Evolutionary conservation across 169 alveolate species (phyloP), one percentile per base, ranked within the genome.

Genomic region (Toxoplasma gondii): DNA sequence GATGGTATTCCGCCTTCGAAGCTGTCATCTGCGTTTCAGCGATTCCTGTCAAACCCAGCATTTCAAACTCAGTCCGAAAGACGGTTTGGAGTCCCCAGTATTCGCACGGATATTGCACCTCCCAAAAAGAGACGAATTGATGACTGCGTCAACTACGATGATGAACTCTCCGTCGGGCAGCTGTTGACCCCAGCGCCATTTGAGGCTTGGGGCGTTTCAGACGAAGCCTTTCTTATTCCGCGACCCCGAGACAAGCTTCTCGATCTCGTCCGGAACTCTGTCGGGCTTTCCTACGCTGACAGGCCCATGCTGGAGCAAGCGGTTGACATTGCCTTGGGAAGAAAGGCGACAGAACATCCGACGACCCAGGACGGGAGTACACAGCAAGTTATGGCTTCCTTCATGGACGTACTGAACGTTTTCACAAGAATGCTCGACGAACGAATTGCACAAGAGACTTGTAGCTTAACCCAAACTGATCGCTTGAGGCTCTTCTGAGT

Each of bases 321-420:
- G 5, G 90, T 82, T 36, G 67, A 43, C 7, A 4, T 36, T 43
- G 90, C 90, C 19, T 74, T 74, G 41, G 44, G 34, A 22, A 27
- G 45, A 22, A 38, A 24, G 84, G 67, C 64, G 70, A 41, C 39
- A 19, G 90, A 45, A 24, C 84, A 74, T 2, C 17, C 69, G 43
- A 45, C 9, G 9, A 17, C 54, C n/a, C 16, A 38, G 19, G 90
- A 36, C 0, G 67, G 34, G 90, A 19, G 19, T 27, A 41, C 16
- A 41, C 24, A 82, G 49, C 69, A 82, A 9, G 69, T n/a, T 7
- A 39, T 49, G 22, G 67, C 67, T 41, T 82, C 90, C 31, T 38
- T 82, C 36, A 43, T 44, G 54, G 90, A 82, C 67, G 90, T 82
- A 2, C 90, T 82, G n/a, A 38, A 82, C 31, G 90, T 44, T 24